Conservation (phyloP, 768 basidiomycete genomes). For the Suillus occidentalis region DNA sequence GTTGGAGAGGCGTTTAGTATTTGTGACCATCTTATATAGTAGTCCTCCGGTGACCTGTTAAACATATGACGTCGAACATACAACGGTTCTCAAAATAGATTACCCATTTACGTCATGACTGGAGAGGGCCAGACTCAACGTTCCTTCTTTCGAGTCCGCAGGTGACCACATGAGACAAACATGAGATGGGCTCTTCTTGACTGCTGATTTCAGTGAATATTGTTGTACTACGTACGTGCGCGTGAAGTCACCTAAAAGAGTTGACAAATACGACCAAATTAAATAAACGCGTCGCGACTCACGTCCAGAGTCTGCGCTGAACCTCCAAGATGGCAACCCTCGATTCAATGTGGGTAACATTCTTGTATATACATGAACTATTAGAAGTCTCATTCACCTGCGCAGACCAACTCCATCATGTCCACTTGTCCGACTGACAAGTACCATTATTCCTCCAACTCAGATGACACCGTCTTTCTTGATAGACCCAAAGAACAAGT, state of each 20-base stretch:
- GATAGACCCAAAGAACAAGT: conserved; percentile 44
- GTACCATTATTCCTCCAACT: conserved; percentile 30
- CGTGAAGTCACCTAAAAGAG: too few species aligned
- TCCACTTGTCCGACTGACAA: conserved; percentile 29
- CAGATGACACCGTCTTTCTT: conserved; percentile 39
- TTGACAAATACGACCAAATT: conserved; percentile 10
- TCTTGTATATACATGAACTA: not conserved
- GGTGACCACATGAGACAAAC: too few species aligned
- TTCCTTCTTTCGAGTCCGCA: too few species aligned
- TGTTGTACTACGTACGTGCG: too few species aligned
- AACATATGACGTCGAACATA: too few species aligned
- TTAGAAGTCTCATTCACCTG: conserved; percentile 3
- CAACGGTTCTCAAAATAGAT: too few species aligned
- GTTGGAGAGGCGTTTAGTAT: not conserved
- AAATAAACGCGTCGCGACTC: conserved; percentile 6
- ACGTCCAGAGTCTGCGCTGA: not conserved
- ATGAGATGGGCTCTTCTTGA: too few species aligned
- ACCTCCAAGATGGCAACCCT: not conserved
- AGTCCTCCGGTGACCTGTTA: not conserved
- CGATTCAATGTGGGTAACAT: conserved; percentile 10
- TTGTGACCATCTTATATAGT: not conserved
- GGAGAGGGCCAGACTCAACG: too few species aligned
- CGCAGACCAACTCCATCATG: conserved; percentile 22
- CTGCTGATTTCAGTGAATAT: too few species aligned
- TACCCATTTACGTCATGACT: too few species aligned